Evolutionary conservation across 2,329 filamentous ascomycete genomes (phyloP), one percentile per base, ranked within the genome.

Genomic region (Diplodia scrobiculata): DNA sequence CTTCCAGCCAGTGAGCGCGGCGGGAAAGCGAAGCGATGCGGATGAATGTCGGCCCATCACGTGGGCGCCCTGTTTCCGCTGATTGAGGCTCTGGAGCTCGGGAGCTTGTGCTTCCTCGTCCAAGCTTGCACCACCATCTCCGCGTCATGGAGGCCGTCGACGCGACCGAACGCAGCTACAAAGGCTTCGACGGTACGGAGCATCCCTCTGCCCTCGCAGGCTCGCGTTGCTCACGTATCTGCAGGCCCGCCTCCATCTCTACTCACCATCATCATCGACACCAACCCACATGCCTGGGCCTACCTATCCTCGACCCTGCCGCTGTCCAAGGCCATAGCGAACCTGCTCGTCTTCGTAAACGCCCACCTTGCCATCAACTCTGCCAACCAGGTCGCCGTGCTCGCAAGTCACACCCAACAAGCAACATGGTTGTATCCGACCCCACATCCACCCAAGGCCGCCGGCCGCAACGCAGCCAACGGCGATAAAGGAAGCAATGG

Each of bases 341-440:
- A 94, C 79, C 86, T 98, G 69, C 89, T 98, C 73, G 89, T 99
- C 81, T 98, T 97, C 80, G 89, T 97, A 80, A 98, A 99, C 78
- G 92, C 94, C 65, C 96, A 99, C 76, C 85, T 99, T 36, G 92
- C 95, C 70, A 93, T 94, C 76, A 96, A 93, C 79, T 94, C 95
- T 77, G 87, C 91, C 65, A 98, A 98, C 79, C 91, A 94, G 77
- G 91, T 98, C 58, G 92, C 93, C 68, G 86, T 99, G 17, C 87
- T 99, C 68, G 95, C 94, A 38, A 92, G 92, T 9, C 95, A 99
- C 76, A 89, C 88, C 70, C 89, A 95, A 74, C 88, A 90, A 69
- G 91, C 94, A 66, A 85, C 89, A 74, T 99, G 93, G 88, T 88
- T 99, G 3, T 98, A 97, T 73, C 95, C 95, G 2, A 81, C 82